Base-by-base conservation (phyloP, 257 asterid species). In the Prunella vulgaris region DNA sequence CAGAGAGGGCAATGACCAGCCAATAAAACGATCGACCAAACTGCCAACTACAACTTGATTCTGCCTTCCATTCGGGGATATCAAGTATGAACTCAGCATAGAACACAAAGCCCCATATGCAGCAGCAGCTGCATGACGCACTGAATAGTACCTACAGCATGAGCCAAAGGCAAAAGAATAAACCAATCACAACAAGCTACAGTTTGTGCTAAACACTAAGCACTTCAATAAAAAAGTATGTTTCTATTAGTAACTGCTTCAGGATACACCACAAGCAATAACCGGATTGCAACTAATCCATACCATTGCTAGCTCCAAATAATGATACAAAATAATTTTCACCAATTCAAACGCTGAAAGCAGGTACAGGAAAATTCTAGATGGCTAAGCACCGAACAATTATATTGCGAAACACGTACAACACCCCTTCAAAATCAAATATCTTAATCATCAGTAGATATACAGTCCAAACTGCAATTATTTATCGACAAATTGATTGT, bases 41-140 rank as follows among this genome's bases (percentile, higher is more conserved):
- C 87, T 79, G 51, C 87, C 83, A 70, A 87, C 88, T 66, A 93
- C 68, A 24, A 69, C 89, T 77, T 84, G 87, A 82, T 81, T 90
- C 84, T 90, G 97, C 84, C 96, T 93, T 78, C 96, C 97, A 76
- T 82, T 89, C 64, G 97, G 74, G 76, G 90, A 76, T 54, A 82
- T 74, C 30, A 85, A 84, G 64, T 86, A 77, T 56, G 93, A 86
- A 77, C 96, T 86, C 70, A 90, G 66, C 15, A 83, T 84, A 35
- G 98, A 82, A 80, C 96, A 84, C 68, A 93, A 78, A 58, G 97
- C 97, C 63, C 97, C 97, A 76, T 90, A 90, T 40, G 95, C 96
- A 64, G 87, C 85, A 69, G 96, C 95, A 35, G 97, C 95, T 61
- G 96, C 91, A 80, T 82, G 95, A 42, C 97, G 90, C 77, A 93